A percentile compares a stretch with the other conserved stretches of the same genome.
Conservation (phyloP, 2,329 filamentous ascomycete species). For the Pestalotiopsis sp. region DNA sequence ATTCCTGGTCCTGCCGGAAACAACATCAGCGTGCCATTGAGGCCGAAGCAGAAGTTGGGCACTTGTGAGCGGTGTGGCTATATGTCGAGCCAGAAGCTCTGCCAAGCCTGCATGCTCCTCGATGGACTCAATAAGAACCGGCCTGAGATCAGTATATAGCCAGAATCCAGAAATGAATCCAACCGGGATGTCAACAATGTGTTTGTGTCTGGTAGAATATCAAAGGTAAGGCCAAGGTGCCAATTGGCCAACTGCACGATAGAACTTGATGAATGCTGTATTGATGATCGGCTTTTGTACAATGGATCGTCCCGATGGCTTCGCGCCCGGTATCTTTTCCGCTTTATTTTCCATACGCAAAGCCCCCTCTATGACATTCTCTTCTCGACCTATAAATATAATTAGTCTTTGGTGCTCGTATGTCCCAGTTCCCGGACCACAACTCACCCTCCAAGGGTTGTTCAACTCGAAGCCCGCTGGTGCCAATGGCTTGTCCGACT, state of each 20-base stretch:
- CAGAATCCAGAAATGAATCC: neutral
- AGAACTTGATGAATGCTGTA: conserved; percentile 6
- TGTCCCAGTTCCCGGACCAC: conserved; percentile 6
- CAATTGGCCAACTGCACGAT: conserved; percentile 2
- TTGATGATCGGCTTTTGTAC: conserved; percentile 15
- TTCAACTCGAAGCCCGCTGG: conserved; percentile 64
- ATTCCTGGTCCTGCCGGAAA: conserved; percentile 31
- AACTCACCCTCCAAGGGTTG: conserved; percentile 65
- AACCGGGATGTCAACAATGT: conserved; percentile 6
- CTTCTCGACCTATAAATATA: conserved; percentile 48
- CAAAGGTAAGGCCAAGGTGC: neutral
- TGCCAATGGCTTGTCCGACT: conserved; percentile 57
- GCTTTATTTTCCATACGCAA: conserved; percentile 14
- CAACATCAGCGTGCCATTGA: conserved; percentile 30
- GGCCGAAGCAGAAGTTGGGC: conserved; percentile 73
- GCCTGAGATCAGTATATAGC: conserved; percentile 58
- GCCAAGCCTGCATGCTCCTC: conserved; percentile 89
- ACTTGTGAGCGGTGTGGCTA: conserved; percentile 90
- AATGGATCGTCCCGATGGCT: conserved; percentile 2
- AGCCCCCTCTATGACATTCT: conserved; percentile 45
- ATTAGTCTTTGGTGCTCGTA: conserved; percentile 20
- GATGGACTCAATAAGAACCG: conserved; percentile 87
- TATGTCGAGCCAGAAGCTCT: conserved; percentile 90
- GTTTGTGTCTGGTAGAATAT: neutral
- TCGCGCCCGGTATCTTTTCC: conserved; percentile 8